Conservation (phyloP, 2,329 filamentous ascomycete genomes). For the Clarireedia monteithiana region DNA sequence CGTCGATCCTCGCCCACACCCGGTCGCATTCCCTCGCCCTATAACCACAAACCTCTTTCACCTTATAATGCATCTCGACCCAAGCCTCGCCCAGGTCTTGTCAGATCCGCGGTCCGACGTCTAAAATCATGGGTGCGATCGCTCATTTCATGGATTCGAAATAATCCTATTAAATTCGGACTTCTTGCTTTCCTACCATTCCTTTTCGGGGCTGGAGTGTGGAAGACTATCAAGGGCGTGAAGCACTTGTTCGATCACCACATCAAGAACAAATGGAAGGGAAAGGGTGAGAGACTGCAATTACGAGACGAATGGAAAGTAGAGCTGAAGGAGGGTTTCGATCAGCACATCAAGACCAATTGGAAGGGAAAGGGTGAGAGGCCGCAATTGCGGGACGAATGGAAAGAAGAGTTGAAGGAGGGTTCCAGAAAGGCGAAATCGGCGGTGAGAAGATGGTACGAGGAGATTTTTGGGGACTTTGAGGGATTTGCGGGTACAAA, state of each 20-base stretch:
- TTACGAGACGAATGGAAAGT: not conserved
- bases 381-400: slow-evolving; percentile 4
- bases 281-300: not conserved
- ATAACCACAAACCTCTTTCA: slow-evolving; percentile 14
- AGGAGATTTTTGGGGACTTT: slow-evolving; percentile 22
- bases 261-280: not conserved
- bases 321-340: not conserved
- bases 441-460: slow-evolving; percentile 14
- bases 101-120: slow-evolving; percentile 17
- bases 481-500: slow-evolving; percentile 22
- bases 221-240: slow-evolving; percentile 2
- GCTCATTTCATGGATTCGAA: slow-evolving; percentile 16
- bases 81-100: slow-evolving; percentile 19
- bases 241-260: not conserved
- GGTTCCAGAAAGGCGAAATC: not conserved
- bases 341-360: no score
- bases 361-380: no score
- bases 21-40: slow-evolving; percentile 17
- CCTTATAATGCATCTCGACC: slow-evolving; percentile 23
- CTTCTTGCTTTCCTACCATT: slow-evolving; percentile 21
- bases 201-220: slow-evolving; percentile 14
- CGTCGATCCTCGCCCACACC: slow-evolving; percentile 3
- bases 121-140: slow-evolving; percentile 13
- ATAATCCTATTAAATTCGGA: slow-evolving; percentile 22
- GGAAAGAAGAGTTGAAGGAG: not conserved